phyloP scores from a whole-genome alignment of 2,329 filamentous ascomycete species.

The Fusarium aywerte region DNA sequence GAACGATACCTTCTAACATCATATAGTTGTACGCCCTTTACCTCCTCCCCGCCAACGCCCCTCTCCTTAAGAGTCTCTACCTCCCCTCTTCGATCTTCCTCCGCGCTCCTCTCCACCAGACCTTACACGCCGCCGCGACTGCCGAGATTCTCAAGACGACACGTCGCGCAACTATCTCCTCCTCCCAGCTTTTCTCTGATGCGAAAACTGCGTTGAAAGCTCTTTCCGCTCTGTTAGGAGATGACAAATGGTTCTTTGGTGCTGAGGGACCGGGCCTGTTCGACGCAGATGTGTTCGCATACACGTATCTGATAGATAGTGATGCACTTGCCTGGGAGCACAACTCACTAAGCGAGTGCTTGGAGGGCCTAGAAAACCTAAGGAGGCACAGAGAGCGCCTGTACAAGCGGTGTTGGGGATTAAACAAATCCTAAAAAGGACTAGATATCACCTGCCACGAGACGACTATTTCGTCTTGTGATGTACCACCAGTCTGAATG shows the following conservation, averaged over 20 bases:
- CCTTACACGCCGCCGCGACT: conserved; percentile 78
- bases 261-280: conserved; percentile 73
- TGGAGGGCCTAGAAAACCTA: conserved; percentile 70
- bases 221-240: conserved; percentile 56
- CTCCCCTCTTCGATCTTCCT: conserved; percentile 74
- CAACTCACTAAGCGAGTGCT: conserved; percentile 64
- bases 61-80: conserved; percentile 78
- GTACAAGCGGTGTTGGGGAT: conserved; percentile 48
- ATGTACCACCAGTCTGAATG: not conserved
- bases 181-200: conserved; percentile 54
- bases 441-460: not conserved
- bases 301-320: conserved; percentile 82
- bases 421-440: conserved; percentile 5
- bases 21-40: conserved; percentile 83
- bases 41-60: conserved; percentile 73
- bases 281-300: conserved; percentile 90
- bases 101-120: conserved; percentile 68
- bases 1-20: conserved; percentile 5
- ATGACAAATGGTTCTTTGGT: conserved; percentile 62
- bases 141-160: conserved; percentile 75
- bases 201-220: conserved; percentile 60
- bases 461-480: not conserved
- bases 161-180: conserved; percentile 52
- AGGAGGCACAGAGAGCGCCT: conserved; percentile 58
- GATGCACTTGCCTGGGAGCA: conserved; percentile 72